Evolutionary conservation across 2,329 filamentous ascomycete genomes (phyloP).

Genomic region (Scedosporium aurantiacum): DNA sequence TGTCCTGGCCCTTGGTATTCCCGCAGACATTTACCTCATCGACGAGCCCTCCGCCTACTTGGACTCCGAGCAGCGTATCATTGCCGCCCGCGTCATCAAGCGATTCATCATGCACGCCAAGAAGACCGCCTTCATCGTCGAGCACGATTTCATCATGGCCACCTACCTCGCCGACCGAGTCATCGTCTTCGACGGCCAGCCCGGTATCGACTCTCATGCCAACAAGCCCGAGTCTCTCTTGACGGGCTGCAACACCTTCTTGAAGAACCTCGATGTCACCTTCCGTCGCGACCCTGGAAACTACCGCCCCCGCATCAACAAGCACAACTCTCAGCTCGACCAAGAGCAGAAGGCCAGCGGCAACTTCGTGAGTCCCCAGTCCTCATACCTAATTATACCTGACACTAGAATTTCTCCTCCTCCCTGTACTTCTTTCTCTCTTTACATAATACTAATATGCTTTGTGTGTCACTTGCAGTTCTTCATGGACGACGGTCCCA

Average conservation of each 20-base stretch:
- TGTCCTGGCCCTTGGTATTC: conserved; percentile 87
- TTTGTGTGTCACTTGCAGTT: conserved; percentile 42
- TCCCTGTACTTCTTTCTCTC: background rate
- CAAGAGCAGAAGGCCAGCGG: conserved; percentile 91
- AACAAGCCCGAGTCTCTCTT: conserved; percentile 85
- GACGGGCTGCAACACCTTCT: conserved; percentile 90
- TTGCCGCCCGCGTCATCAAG: conserved; percentile 95
- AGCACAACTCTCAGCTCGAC: conserved; percentile 87
- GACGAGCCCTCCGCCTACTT: conserved; percentile 97
- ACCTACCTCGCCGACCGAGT: conserved; percentile 75
- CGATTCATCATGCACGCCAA: conserved; percentile 99
- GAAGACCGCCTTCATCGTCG: conserved; percentile 98
- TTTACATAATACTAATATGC: conserved; percentile 13
- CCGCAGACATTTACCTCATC: conserved; percentile 96
- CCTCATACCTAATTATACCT: background rate
- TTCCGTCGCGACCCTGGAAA: conserved; percentile 97
- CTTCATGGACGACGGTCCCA: conserved; percentile 74
- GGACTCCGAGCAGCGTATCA: conserved; percentile 97
- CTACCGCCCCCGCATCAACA: conserved; percentile 97
- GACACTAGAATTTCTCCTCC: conserved; percentile 6
- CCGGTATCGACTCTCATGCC: conserved; percentile 77
- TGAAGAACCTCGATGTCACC: conserved; percentile 94
- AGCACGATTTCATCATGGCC: conserved; percentile 99
- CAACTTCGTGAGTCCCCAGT: conserved; percentile 80
- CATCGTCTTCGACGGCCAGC: conserved; percentile 95